A percentile compares a stretch with the other conserved stretches of the same genome.
These are phyloP conservation scores for Dalechampia spathulata DNA, from an alignment of 441 rosid genomes.

Conservation along the genomic window DNA sequence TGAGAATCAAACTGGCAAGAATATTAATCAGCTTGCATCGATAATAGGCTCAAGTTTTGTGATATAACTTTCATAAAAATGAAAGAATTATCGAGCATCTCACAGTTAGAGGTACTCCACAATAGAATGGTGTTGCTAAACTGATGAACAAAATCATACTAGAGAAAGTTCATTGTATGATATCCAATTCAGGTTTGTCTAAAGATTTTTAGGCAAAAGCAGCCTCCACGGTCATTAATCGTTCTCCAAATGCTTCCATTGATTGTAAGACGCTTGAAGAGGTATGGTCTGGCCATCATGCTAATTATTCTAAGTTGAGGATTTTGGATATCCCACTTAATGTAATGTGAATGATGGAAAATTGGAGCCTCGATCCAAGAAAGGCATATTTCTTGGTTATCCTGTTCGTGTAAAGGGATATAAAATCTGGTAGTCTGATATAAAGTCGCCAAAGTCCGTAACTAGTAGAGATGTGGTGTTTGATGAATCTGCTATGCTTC, in stretches of 20 bases:
- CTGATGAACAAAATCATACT: background rate
- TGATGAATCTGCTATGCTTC: background rate
- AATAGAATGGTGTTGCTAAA: background rate
- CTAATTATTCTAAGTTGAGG: background rate
- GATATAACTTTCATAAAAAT: background rate
- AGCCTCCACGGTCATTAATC: background rate
- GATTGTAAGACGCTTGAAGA: background rate
- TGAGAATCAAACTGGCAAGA: background rate
- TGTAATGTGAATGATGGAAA: background rate
- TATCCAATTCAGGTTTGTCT: background rate
- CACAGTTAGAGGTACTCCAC: background rate
- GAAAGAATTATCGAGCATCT: background rate
- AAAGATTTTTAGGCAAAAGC: background rate
- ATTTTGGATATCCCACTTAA: background rate
- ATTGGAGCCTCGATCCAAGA: background rate
- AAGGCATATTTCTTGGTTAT: background rate
- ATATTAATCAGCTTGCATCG: background rate
- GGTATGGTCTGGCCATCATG: background rate
- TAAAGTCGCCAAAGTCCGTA: background rate
- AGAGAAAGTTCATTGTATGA: background rate
- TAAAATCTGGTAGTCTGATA: background rate
- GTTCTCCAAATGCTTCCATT: background rate
- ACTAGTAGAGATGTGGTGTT: background rate
- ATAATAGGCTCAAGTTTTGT: too few relatives aligned
- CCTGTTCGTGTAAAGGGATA: background rate